Percentiles rank a stretch among this genome's conserved stretches.
Evolutionary conservation across 1,284 basidiomycete genomes (phyloP).

Genomic region (Cerioporus squamosus): DNA sequence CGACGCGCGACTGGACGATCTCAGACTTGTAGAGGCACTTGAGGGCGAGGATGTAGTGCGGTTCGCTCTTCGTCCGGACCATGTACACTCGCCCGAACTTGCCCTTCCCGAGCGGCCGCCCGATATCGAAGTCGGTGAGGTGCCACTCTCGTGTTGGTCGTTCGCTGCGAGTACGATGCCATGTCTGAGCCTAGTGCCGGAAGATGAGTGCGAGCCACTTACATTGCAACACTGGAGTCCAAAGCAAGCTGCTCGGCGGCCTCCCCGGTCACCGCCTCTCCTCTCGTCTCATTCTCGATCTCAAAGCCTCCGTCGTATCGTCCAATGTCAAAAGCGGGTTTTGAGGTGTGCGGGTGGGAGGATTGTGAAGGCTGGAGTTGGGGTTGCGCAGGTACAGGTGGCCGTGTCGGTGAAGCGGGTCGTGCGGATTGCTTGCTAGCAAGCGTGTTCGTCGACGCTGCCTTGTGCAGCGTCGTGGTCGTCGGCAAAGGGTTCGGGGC

Average conservation of each 20-base stretch:
- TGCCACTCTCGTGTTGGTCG: constrained; percentile 84
- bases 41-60: constrained; percentile 94
- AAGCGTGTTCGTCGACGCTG: constrained; percentile 27
- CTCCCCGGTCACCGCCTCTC: constrained; percentile 66
- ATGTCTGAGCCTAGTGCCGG: neutral
- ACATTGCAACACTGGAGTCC: constrained; percentile 74
- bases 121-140: constrained; percentile 90
- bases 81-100: constrained; percentile 99
- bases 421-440: constrained; percentile 32
- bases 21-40: constrained; percentile 99
- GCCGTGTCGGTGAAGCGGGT: constrained; percentile 32
- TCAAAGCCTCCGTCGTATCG: constrained; percentile 88
- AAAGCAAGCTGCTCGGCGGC: constrained; percentile 78
- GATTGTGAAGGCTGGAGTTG: neutral
- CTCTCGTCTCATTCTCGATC: constrained; percentile 72
- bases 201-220: constrained; percentile 30
- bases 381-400: neutral
- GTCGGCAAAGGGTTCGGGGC: constrained; percentile 52
- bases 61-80: constrained; percentile 89
- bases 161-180: constrained; percentile 42
- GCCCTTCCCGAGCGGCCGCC: constrained; percentile 95
- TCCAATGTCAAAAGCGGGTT: constrained; percentile 67
- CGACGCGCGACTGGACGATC: constrained; percentile 85
- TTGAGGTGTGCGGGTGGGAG: constrained; percentile 10
- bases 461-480: constrained; percentile 26